Conservation (phyloP, 495 filamentous ascomycete species). For the Chaetomium tenue region DNA sequence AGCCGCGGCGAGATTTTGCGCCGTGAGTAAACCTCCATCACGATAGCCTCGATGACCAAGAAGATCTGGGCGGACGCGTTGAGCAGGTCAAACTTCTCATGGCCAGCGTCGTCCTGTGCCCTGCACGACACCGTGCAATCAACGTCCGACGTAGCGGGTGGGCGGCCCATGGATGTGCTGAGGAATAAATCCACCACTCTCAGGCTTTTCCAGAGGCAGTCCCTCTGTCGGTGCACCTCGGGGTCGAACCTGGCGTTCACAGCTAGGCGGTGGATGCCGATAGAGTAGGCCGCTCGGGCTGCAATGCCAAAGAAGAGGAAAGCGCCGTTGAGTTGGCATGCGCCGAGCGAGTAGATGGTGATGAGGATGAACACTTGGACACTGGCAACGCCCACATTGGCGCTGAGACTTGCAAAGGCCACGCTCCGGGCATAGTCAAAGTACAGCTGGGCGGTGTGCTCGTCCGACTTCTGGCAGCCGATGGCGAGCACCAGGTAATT, state of each 20-base stretch:
- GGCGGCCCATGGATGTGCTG: slow-evolving; percentile 58
- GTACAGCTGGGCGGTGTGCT: slow-evolving; percentile 49
- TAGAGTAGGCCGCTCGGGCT: slow-evolving; percentile 57
- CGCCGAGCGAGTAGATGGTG: slow-evolving; percentile 60
- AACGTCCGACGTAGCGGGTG: slow-evolving; percentile 58
- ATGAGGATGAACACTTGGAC: slow-evolving; percentile 60
- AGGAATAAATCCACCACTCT: slow-evolving; percentile 61
- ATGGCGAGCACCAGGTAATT: slow-evolving; percentile 61
- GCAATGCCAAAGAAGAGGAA: slow-evolving; percentile 61
- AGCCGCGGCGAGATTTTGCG: slow-evolving; percentile 47
- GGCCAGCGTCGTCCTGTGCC: slow-evolving; percentile 29
- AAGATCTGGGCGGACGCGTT: slow-evolving; percentile 48
- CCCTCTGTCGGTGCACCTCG: slow-evolving; percentile 48
- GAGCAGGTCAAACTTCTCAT: slow-evolving; percentile 42
- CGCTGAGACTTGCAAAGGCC: slow-evolving; percentile 55
- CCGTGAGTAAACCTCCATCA: slow-evolving; percentile 45
- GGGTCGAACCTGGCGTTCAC: slow-evolving; percentile 58
- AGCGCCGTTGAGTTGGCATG: slow-evolving; percentile 60
- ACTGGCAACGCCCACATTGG: slow-evolving; percentile 55
- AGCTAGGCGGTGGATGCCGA: slow-evolving; percentile 61
- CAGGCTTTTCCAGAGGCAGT: slow-evolving; percentile 61
- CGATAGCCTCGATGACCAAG: slow-evolving; percentile 42
- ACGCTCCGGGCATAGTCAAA: slow-evolving; percentile 58
- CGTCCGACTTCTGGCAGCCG: slow-evolving; percentile 56
- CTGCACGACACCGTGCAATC: slow-evolving; percentile 53